Conservation (phyloP, 2,329 filamentous ascomycete genomes). For the Sporothrix pseudoabietina region DNA sequence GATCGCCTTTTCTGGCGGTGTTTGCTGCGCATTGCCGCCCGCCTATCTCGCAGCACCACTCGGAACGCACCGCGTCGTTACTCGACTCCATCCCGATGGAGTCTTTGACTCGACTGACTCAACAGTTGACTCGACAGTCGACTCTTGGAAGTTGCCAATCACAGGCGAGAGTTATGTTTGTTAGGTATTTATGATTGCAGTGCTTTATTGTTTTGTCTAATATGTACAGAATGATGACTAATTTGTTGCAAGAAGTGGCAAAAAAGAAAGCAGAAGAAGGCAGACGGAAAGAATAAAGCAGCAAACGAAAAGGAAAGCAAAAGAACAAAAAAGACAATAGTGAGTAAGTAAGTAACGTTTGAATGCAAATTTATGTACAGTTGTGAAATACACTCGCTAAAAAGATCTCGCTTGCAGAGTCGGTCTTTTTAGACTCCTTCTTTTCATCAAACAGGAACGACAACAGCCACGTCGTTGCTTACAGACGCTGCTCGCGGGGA, state of each 20-base stretch:
- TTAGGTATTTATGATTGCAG: background rate
- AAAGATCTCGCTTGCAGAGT: background rate
- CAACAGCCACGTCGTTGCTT: background rate
- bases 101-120: conserved; percentile 1
- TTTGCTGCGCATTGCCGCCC: background rate
- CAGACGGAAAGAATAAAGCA: background rate
- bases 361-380: conserved; percentile 23
- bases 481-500: conserved; percentile 16
- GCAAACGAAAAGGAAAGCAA: background rate
- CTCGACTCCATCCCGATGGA: background rate
- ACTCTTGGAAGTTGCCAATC: background rate
- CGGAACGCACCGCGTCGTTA: conserved; percentile 14
- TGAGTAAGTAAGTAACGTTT: background rate
- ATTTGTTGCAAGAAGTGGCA: background rate
- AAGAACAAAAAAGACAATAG: background rate
- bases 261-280: background rate
- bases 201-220: background rate
- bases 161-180: background rate
- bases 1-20: background rate
- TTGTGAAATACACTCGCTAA: conserved; percentile 26
- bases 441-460: background rate
- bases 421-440: background rate
- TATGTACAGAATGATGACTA: conserved; percentile 17
- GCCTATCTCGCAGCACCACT: background rate
- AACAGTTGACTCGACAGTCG: background rate